These are phyloP conservation scores for Zizania latifolia DNA, from an alignment of 176 grass and related monocot species.

Conservation along the genomic window DNA sequence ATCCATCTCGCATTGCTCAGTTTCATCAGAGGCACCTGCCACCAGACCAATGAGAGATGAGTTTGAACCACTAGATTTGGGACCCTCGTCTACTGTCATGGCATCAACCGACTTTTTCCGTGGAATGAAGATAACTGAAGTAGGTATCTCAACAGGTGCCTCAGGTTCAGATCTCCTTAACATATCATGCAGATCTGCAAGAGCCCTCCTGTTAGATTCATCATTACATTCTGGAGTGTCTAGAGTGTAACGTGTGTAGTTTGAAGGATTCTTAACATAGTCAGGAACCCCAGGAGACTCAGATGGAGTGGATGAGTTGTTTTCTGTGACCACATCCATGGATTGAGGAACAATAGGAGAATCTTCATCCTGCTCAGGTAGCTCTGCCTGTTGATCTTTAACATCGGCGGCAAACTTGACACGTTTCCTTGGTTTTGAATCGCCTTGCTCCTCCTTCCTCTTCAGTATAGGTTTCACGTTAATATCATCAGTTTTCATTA, in stretches of 20 bases:
- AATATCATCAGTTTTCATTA: constrained; percentile 31
- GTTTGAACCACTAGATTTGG: constrained; percentile 20
- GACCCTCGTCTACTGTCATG: constrained; percentile 61
- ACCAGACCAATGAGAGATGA: constrained; percentile 29
- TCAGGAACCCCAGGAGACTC: constrained; percentile 49
- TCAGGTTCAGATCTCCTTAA: constrained; percentile 57
- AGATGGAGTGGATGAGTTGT: constrained; percentile 1
- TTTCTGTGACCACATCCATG: constrained; percentile 28
- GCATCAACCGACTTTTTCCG: constrained; percentile 64
- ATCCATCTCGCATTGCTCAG: constrained; percentile 67
- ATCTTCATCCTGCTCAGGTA: constrained; percentile 40
- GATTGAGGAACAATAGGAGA: constrained; percentile 50
- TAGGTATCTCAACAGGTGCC: constrained; percentile 48
- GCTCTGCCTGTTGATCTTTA: constrained; percentile 37
- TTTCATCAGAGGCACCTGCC: constrained; percentile 44
- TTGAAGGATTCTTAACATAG: constrained; percentile 79
- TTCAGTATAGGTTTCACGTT: constrained; percentile 88
- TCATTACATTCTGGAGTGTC: constrained; percentile 43
- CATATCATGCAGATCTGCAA: constrained; percentile 60
- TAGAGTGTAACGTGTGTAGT: constrained; percentile 81
- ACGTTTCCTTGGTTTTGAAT: constrained; percentile 79
- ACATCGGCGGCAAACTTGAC: constrained; percentile 73
- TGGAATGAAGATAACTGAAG: constrained; percentile 63
- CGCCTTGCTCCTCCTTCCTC: constrained; percentile 54
- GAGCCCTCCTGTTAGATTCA: constrained; percentile 62